These are phyloP conservation scores for Alnus rubra DNA, from an alignment of 306 rosid genomes.

Conservation along the genomic window DNA sequence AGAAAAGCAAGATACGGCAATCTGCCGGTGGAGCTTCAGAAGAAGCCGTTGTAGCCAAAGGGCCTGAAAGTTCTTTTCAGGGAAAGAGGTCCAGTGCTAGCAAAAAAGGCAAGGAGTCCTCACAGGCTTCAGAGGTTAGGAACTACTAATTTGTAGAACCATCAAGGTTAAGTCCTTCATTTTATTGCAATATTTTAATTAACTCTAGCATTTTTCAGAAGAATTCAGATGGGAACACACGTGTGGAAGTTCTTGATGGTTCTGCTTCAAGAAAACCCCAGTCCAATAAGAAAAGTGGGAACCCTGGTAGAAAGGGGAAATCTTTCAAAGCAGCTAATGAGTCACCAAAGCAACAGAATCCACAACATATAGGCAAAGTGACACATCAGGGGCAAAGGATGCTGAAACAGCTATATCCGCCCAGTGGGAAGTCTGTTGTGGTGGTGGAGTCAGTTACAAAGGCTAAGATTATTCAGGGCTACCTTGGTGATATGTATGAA, in stretches of 20 bases:
- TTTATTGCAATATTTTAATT: constrained; percentile 35
- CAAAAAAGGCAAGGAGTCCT: constrained; percentile 24
- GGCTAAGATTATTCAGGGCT: constrained; percentile 89
- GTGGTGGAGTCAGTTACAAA: constrained; percentile 93
- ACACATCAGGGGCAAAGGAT: constrained; percentile 41
- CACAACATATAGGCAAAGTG: constrained; percentile 28
- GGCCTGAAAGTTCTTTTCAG: constrained; percentile 38
- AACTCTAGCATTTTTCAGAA: constrained; percentile 54
- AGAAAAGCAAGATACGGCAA: constrained; percentile 41
- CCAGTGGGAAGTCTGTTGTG: constrained; percentile 75
- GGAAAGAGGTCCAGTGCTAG: constrained; percentile 31
- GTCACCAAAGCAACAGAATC: constrained; percentile 30
- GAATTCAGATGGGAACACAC: constrained; percentile 29
- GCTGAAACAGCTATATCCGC: constrained; percentile 62
- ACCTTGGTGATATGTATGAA: constrained; percentile 88
- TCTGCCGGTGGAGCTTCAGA: constrained; percentile 27
- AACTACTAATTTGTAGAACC: constrained; percentile 7
- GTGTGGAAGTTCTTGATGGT: constrained; percentile 33
- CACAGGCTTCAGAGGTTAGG: constrained; percentile 49
- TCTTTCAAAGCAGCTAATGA: constrained; percentile 25
- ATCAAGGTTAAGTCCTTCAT: constrained; percentile 7
- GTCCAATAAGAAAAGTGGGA: constrained; percentile 49
- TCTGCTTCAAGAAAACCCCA: constrained; percentile 45
- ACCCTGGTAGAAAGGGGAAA: constrained; percentile 33
- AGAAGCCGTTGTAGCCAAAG: constrained; percentile 34